A percentile compares a stretch with the other conserved stretches of the same genome.
Conservation (phyloP, 2,329 filamentous ascomycete species). For the Xylariales sp. region DNA sequence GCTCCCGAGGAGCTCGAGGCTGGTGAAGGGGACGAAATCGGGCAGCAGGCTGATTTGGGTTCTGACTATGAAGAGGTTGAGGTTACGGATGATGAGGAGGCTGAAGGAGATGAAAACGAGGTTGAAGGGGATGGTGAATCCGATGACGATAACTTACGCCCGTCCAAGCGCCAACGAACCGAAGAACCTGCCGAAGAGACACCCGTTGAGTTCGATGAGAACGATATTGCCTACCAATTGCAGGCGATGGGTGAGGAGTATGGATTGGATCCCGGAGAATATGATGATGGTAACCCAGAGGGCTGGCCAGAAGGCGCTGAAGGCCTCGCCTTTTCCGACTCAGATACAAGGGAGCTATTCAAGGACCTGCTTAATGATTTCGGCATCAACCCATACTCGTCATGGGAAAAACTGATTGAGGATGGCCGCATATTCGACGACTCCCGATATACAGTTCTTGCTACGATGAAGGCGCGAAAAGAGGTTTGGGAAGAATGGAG, state of each 20-base stretch:
- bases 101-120: no score
- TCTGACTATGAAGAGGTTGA: slow-evolving; percentile 84
- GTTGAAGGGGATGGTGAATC: slow-evolving; percentile 49
- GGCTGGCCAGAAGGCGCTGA: slow-evolving; percentile 78
- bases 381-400: slow-evolving; percentile 84
- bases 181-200: slow-evolving; percentile 56
- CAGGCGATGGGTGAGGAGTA: slow-evolving; percentile 91
- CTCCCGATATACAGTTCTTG: slow-evolving; percentile 83
- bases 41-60: slow-evolving; percentile 63
- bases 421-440: slow-evolving; percentile 86
- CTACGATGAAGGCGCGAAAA: slow-evolving; percentile 82
- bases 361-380: slow-evolving; percentile 87
- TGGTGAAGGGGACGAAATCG: slow-evolving; percentile 54
- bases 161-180: slow-evolving; percentile 62
- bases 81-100: slow-evolving; percentile 61
- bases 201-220: slow-evolving; percentile 87
- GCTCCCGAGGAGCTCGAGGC: slow-evolving; percentile 44
- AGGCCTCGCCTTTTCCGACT: slow-evolving; percentile 75
- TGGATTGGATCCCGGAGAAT: slow-evolving; percentile 80
- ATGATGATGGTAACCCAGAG: slow-evolving; percentile 72
- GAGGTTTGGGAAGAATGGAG: slow-evolving; percentile 90
- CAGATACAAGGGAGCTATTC: slow-evolving; percentile 83
- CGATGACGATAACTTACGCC: slow-evolving; percentile 60
- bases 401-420: slow-evolving; percentile 91
- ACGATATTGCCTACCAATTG: slow-evolving; percentile 92